Evolutionary conservation across 225 moss, liverwort and hornwort genomes (phyloP), one percentile per base, ranked within the genome.

Genomic region (Marchantia polymorpha): DNA sequence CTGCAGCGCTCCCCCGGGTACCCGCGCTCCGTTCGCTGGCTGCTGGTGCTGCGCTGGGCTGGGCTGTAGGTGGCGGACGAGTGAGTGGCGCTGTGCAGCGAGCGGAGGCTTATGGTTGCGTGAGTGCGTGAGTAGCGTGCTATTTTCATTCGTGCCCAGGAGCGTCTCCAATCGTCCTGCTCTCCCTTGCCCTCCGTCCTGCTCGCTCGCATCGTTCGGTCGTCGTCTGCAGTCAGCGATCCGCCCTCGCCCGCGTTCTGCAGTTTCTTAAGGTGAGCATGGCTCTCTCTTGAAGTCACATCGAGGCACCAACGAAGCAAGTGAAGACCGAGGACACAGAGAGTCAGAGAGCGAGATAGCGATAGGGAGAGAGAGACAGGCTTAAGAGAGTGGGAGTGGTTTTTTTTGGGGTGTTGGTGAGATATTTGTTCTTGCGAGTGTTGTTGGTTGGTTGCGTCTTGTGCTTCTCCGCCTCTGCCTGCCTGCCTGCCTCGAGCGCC

Each of bases 231-330:
- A 31, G 56, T 59, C 39, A 27, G 75, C 53, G 53, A 74, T 74
- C 73, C 55, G 73, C 73, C 73, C 54, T 29, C 50, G 16, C 50
- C 10, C 53, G 58, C 15, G 20, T 20, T 7, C 26, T 59, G 58
- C 74, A 39, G 75, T 75, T 58, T 73, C 53, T 75, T 15, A 75
- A 75, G 75, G 75, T 75, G 75, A 58, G 75, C 39, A 59, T 75
- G 16, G 29, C 23, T 5, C 13, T 30, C 58, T 31, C 75, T 59
- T 25, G 75, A 52, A n/a, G 20, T n/a, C 22, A 23, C 11, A 51
- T 51, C 50, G 49, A 22, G n/a, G 8, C 53, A 67, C 30, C n/a
- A 29, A 61, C 61, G 61, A 50, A 71, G 48, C 3, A 16, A 70
- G 49, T 12, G n/a, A 51, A 8, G 22, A 3, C 23, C n/a, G n/a